Conservation (phyloP, 1,139 yeast genomes). For the Blastobotrys capitulatus region DNA sequence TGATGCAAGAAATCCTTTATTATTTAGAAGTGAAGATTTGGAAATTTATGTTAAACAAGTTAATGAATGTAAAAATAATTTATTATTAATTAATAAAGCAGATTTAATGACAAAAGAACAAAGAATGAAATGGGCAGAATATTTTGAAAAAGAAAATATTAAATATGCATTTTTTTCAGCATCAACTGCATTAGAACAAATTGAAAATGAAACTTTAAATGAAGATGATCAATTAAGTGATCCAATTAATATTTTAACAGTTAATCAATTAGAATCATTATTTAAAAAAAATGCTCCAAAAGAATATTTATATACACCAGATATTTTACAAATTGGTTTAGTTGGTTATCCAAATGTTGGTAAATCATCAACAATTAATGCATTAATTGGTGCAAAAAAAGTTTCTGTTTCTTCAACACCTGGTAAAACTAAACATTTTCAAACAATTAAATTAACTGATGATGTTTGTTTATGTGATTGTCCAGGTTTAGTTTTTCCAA, state of each 20-base stretch:
- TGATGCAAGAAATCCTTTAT: constrained; percentile 91
- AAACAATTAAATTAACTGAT: constrained; percentile 82
- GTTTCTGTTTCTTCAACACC: constrained; percentile 98
- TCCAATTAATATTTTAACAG: constrained; percentile 65
- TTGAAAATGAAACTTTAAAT: constrained; percentile 24
- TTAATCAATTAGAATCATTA: constrained; percentile 77
- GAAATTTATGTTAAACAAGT: constrained; percentile 77
- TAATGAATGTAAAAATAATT: constrained; percentile 63
- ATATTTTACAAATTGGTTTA: constrained; percentile 76
- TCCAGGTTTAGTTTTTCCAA: constrained; percentile 98
- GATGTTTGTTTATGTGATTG: constrained; percentile 91
- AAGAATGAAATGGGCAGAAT: constrained; percentile 81
- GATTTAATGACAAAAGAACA: constrained; percentile 77
- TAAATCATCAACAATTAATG: constrained; percentile 91
- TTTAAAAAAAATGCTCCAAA: constrained; percentile 75
- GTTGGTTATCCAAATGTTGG: constrained; percentile 93
- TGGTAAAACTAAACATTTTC: constrained; percentile 98
- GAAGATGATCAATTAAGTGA: constrained; percentile 32
- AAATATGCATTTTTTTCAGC: constrained; percentile 93
- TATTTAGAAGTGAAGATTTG: constrained; percentile 85
- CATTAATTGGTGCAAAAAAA: constrained; percentile 90
- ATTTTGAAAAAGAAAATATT: constrained; percentile 62
- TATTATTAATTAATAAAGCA: constrained; percentile 88
- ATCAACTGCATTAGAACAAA: constrained; percentile 47
- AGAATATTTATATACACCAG: constrained; percentile 39